Conservation (phyloP, 2,329 filamentous ascomycete genomes). For the Fusarium keratoplasticum region DNA sequence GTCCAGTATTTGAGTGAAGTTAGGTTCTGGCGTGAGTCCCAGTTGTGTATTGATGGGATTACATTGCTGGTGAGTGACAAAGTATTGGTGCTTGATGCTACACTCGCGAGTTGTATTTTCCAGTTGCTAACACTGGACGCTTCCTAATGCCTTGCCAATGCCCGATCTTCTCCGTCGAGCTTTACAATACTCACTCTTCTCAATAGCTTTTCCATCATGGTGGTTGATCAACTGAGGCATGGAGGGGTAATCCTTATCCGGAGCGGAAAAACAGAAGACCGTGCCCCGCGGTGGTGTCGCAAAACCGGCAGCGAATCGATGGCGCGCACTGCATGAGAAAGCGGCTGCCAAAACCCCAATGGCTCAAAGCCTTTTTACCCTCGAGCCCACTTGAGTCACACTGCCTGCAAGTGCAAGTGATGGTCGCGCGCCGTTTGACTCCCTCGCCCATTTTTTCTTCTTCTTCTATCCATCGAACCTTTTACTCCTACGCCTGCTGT, state of each 20-base stretch:
- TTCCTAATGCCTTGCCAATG: no score
- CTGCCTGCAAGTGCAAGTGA: conserved; percentile 36
- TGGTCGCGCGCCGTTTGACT: conserved; percentile 44
- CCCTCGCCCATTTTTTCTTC: conserved; percentile 39
- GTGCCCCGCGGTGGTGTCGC: conserved; percentile 34
- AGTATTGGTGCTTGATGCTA: neutral
- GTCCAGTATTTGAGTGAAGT: neutral
- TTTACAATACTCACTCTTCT: neutral
- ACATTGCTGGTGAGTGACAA: neutral
- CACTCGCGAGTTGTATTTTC: neutral
- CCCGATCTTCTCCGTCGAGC: neutral
- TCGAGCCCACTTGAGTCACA: conserved; percentile 47
- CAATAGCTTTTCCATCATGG: neutral
- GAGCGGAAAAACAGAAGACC: conserved; percentile 31
- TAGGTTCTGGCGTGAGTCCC: neutral
- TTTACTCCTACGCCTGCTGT: conserved; percentile 17
- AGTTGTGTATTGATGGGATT: neutral
- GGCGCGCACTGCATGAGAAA: conserved; percentile 23
- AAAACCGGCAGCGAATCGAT: conserved; percentile 30
- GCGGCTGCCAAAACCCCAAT: conserved; percentile 13
- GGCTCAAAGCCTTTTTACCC: conserved; percentile 40
- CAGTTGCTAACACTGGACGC: neutral
- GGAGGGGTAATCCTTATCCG: conserved; percentile 30
- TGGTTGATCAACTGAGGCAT: neutral
- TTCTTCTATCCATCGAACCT: conserved; percentile 30